Base-by-base conservation (phyloP, 306 rosid species). In the Fragaria iinumae region DNA sequence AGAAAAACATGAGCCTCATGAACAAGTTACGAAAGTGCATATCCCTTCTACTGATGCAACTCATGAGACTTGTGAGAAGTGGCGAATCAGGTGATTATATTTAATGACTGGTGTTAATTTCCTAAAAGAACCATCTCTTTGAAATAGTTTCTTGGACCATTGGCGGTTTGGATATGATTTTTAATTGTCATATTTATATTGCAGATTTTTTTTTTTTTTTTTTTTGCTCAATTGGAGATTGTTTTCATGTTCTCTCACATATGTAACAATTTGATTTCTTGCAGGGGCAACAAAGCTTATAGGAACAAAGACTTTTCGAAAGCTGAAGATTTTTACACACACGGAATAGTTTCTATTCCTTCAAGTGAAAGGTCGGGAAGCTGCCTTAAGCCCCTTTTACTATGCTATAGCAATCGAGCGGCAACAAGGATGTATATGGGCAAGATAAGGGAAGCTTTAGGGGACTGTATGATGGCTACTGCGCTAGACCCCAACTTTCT, bases 401-500 rank as follows among this genome's bases (percentile, higher is more conserved):
- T 92, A 59, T 95, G 97, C 78, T 92, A 90, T 73, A 95, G 97
- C 86, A 92, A 90, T 78, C 97, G 97, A 23, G 99, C 97, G 25
- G 92, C 96, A 52, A 74, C 97, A 63, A 84, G 96, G 43, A 92
- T 89, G 91, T 36, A 78, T 71, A 91, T 95, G 79, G 92, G 89
- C 81, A 90, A 87, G 84, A 86, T 95, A 76, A 89, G 89, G 84
- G 93, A 90, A 73, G 99, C 97, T 66, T 67, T 95, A 72, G 92
- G 80, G 83, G 97, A 92, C 83, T 95, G 93, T 76, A 23, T 64
- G 86, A 82, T 82, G 87, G 96, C 97, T 79, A 66, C 72, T 57
- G 76, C 77, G 67, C 77, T 92, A 85, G 99, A 95, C 79, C 91
- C 99, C 56, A 68, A 72, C 83, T 95, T 92, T 79, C 83, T 86